These are phyloP conservation scores for Monosporozyma yasuniensis DNA, from an alignment of 805 yeast genomes.

Conservation along the genomic window DNA sequence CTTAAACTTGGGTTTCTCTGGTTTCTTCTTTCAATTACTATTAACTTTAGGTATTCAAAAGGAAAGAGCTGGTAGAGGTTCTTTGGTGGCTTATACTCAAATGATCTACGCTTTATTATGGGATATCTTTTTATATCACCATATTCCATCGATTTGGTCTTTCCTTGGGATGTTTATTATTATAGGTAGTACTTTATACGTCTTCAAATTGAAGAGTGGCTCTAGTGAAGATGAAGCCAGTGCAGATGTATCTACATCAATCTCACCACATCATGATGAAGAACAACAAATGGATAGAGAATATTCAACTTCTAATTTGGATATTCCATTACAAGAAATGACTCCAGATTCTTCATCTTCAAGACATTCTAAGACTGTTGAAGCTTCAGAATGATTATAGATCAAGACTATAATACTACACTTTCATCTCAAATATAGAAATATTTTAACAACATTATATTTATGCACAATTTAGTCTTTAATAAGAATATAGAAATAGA, in stretches of 20 bases:
- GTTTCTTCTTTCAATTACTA: slow-evolving; percentile 73
- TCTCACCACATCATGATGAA: not conserved
- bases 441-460: no score
- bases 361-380: not conserved
- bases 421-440: no score
- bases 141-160: slow-evolving; percentile 62
- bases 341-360: not conserved
- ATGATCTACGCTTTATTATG: slow-evolving; percentile 70
- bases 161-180: slow-evolving; percentile 62
- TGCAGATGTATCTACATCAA: not conserved
- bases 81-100: slow-evolving; percentile 67
- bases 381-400: not conserved
- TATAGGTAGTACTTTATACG: slow-evolving; percentile 52
- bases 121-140: slow-evolving; percentile 66
- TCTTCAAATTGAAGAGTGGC: slow-evolving; percentile 39
- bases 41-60: slow-evolving; percentile 77
- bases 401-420: no score
- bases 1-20: slow-evolving; percentile 56
- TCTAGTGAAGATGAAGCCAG: not conserved
- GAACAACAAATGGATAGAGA: not conserved
- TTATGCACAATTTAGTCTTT: no score
- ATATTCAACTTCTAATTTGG: not conserved
- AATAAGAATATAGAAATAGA: no score
- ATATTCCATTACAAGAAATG: slow-evolving; percentile 1
- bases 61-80: slow-evolving; percentile 67